phyloP scores from a whole-genome alignment of 177 flowering plant genomes.

The Vitis hybrid region DNA sequence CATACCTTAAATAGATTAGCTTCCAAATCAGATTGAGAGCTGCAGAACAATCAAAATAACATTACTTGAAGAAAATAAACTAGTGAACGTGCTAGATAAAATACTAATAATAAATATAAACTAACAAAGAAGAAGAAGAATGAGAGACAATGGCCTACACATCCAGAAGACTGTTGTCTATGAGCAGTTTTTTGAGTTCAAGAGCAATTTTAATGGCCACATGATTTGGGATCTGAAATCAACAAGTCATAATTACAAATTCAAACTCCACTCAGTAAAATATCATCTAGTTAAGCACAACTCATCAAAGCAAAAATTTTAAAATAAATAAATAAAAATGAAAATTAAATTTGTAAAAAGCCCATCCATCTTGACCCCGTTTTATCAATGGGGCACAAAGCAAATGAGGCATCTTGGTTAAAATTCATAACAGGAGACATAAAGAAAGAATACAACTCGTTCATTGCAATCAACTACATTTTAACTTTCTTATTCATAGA shows the following conservation, averaged over 20 bases:
- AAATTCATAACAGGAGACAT: too few relatives aligned
- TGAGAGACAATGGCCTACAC: constrained; percentile 55
- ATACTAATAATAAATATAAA: not conserved
- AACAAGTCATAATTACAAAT: constrained; percentile 1
- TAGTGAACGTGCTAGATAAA: not conserved
- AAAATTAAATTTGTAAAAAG: not conserved
- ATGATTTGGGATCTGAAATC: constrained; percentile 93
- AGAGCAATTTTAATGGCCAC: constrained; percentile 95
- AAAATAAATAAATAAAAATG: not conserved
- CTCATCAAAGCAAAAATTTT: not conserved
- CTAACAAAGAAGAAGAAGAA: not conserved
- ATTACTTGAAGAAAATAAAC: constrained; percentile 3
- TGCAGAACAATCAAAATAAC: constrained; percentile 29
- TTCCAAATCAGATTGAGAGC: constrained; percentile 94
- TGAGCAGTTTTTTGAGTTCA: constrained; percentile 91
- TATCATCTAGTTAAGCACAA: not conserved
- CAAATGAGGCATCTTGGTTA: too few relatives aligned
- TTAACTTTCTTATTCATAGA: too few relatives aligned
- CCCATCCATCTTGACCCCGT: too few relatives aligned
- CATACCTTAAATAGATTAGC: constrained; percentile 92
- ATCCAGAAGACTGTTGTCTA: constrained; percentile 94
- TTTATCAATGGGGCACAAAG: too few relatives aligned
- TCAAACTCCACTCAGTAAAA: not conserved
- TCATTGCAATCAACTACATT: too few relatives aligned
- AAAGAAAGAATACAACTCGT: too few relatives aligned